phyloP scores from a whole-genome alignment of 768 basidiomycete genomes.

The Amanita molliuscula region DNA sequence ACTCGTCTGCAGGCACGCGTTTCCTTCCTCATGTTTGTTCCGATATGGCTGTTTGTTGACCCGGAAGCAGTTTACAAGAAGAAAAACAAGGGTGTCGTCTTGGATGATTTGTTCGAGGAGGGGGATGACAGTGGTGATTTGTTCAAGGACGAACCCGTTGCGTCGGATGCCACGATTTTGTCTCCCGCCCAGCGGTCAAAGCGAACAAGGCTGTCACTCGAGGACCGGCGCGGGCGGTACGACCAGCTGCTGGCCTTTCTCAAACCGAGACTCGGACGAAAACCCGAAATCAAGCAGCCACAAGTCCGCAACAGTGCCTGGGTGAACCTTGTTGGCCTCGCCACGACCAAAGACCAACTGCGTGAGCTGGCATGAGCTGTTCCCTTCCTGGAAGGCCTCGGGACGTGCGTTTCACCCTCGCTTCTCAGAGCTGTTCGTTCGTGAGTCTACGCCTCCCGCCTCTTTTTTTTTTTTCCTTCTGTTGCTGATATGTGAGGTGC shows the following conservation, averaged over 20 bases:
- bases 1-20: background rate
- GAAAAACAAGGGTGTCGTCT: conserved; percentile 14
- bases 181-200: conserved; percentile 1
- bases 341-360: conserved; percentile 38
- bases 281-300: conserved; percentile 21
- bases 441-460: conserved; percentile 26
- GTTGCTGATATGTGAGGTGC: background rate
- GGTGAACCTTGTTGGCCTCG: conserved; percentile 40
- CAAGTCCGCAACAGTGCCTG: conserved; percentile 36
- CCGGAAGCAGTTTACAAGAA: conserved; percentile 19
- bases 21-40: background rate
- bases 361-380: conserved; percentile 30
- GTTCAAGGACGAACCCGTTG: conserved; percentile 7
- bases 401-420: conserved; percentile 26
- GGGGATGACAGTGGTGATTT: conserved; percentile 14
- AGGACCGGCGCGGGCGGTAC: conserved; percentile 22
- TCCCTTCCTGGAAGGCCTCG: conserved; percentile 41
- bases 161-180: background rate
- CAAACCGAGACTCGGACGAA: conserved; percentile 26
- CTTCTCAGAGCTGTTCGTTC: conserved; percentile 40
- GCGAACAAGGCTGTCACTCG: conserved; percentile 18
- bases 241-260: conserved; percentile 24
- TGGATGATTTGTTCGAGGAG: conserved; percentile 23
- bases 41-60: background rate
- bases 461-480: background rate